Conservation (phyloP, 306 rosid species). For the Fragaria vesca region DNA sequence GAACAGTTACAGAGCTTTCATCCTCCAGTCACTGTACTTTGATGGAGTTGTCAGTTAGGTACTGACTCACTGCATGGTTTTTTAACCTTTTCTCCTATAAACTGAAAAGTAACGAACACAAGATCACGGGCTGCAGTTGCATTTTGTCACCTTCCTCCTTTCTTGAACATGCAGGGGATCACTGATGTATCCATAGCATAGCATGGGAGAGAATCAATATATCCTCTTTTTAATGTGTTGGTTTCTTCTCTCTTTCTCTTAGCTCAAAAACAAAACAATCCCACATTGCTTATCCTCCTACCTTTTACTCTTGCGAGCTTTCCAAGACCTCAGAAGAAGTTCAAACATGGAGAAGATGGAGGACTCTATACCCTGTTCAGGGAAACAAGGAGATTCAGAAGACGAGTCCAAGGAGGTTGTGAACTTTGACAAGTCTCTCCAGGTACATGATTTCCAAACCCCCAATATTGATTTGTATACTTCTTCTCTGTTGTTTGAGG, state of each 20-base stretch:
- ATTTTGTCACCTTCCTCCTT: constrained; percentile 49
- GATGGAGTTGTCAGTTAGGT: constrained; percentile 16
- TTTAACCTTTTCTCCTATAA: background rate
- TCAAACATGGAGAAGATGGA: constrained; percentile 36
- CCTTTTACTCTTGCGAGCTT: constrained; percentile 2
- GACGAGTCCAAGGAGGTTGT: constrained; percentile 34
- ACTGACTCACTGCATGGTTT: constrained; percentile 7
- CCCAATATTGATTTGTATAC: background rate
- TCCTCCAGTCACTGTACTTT: background rate
- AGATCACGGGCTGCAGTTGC: constrained; percentile 70
- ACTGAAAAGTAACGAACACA: constrained; percentile 30
- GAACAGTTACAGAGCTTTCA: background rate
- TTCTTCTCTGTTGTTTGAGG: background rate
- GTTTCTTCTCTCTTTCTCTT: constrained; percentile 12
- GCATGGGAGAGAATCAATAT: constrained; percentile 15
- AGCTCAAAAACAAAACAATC: constrained; percentile 25
- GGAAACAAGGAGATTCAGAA: constrained; percentile 37
- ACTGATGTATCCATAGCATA: background rate
- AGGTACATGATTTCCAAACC: constrained; percentile 39
- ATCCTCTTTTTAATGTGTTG: constrained; percentile 23
- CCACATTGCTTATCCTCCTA: constrained; percentile 2
- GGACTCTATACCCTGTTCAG: constrained; percentile 34
- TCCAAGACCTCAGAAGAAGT: background rate
- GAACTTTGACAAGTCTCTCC: constrained; percentile 59
- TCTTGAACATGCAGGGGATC: constrained; percentile 21